Conservation (phyloP, 2,329 filamentous ascomycete genomes). For the Fusarium tupiense region DNA sequence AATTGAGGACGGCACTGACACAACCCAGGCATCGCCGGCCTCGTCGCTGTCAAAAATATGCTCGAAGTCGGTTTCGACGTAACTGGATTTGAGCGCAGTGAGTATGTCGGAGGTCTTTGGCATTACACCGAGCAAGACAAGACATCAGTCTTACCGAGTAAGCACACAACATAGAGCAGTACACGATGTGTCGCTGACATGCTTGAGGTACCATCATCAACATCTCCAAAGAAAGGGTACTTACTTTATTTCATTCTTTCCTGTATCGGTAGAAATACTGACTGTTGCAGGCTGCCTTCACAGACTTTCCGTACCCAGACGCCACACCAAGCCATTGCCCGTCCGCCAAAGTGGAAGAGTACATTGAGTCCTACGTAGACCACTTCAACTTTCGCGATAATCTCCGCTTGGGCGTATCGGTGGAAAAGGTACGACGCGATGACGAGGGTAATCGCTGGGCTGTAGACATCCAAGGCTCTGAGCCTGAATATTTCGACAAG, state of each 20-base stretch:
- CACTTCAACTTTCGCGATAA: slow-evolving; percentile 44
- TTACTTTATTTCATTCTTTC: not conserved
- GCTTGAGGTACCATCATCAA: slow-evolving; percentile 44
- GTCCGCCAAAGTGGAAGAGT: slow-evolving; percentile 43
- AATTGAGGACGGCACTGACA: not conserved
- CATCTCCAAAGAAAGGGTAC: slow-evolving; percentile 47
- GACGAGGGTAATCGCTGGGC: slow-evolving; percentile 39
- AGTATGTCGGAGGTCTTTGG: slow-evolving; percentile 56
- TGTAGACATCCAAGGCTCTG: slow-evolving; percentile 40
- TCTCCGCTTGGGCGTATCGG: slow-evolving; percentile 40
- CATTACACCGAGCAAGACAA: slow-evolving; percentile 52
- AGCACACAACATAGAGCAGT: not conserved
- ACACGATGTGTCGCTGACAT: not conserved
- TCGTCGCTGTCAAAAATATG: slow-evolving; percentile 54
- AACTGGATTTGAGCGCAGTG: slow-evolving; percentile 54
- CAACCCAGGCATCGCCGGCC: slow-evolving; percentile 47
- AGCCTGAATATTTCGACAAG: slow-evolving; percentile 48
- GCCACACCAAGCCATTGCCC: slow-evolving; percentile 40
- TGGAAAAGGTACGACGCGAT: slow-evolving; percentile 36
- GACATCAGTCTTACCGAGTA: slow-evolving; percentile 51
- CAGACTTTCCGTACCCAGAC: slow-evolving; percentile 48
- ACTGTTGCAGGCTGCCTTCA: slow-evolving; percentile 45
- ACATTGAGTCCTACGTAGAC: slow-evolving; percentile 47
- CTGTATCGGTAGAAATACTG: fast-evolving
- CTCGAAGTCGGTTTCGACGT: slow-evolving; percentile 56